Percentiles rank a stretch among this genome's conserved stretches.
These are phyloP conservation scores for Beauveria pseudobassiana DNA, from an alignment of 2,329 filamentous ascomycete species.

Conservation along the genomic window DNA sequence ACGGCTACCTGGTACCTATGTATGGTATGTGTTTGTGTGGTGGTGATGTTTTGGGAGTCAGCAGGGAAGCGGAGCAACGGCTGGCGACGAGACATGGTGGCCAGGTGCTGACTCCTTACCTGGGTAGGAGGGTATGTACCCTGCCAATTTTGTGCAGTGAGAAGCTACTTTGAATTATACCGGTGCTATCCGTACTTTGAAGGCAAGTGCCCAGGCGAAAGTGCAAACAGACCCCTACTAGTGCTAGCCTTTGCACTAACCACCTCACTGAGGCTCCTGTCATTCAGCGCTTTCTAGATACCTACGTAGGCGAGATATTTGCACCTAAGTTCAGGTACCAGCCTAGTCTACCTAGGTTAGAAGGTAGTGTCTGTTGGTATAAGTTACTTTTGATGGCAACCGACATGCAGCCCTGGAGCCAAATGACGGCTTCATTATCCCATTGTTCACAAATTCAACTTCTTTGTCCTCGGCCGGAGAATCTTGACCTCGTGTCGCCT, in stretches of 20 bases:
- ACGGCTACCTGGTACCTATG: background rate
- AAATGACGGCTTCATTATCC: background rate
- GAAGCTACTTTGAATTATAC: too few relatives aligned
- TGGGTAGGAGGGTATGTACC: background rate
- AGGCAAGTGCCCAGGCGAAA: too few relatives aligned
- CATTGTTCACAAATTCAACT: background rate
- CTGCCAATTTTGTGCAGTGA: too few relatives aligned
- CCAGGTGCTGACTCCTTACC: background rate
- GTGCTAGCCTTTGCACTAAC: too few relatives aligned
- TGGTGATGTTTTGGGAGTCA: slow-evolving; percentile 9
- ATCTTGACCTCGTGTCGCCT: background rate
- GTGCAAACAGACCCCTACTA: too few relatives aligned
- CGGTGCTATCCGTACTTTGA: too few relatives aligned
- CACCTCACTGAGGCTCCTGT: too few relatives aligned
- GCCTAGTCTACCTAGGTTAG: too few relatives aligned
- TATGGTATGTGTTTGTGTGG: background rate
- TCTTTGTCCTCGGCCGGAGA: background rate
- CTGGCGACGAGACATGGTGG: background rate
- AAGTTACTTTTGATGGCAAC: background rate
- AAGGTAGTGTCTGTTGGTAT: too few relatives aligned
- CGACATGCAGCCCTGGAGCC: background rate
- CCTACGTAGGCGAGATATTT: too few relatives aligned
- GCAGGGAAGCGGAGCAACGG: slow-evolving; percentile 5
- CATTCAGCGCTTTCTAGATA: too few relatives aligned
- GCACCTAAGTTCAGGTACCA: too few relatives aligned